Conservation (phyloP, 1,139 yeast genomes). For the Pichia sp. region DNA sequence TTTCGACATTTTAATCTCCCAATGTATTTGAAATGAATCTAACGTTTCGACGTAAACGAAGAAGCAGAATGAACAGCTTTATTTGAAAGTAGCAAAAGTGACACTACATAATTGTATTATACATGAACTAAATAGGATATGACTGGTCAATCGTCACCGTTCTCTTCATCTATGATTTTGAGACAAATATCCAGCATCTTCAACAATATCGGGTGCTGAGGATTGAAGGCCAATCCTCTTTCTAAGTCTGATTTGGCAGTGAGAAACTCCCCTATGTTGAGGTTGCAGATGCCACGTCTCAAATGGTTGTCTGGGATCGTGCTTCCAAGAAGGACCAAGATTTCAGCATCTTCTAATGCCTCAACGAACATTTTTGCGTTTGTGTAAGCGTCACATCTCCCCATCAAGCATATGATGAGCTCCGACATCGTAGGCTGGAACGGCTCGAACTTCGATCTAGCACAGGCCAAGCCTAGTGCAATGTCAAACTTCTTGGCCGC, state of each 20-base stretch:
- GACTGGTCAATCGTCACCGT: conserved; percentile 37
- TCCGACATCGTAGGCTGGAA: conserved; percentile 80
- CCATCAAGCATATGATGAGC: conserved; percentile 63
- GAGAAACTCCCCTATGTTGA: conserved; percentile 63
- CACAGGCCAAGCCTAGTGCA: conserved; percentile 74
- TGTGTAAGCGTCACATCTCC: conserved; percentile 80
- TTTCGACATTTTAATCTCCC: no score
- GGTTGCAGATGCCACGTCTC: conserved; percentile 74
- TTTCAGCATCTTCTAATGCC: conserved; percentile 79
- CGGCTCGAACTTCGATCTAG: conserved; percentile 83
- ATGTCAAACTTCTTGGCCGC: conserved; percentile 69
- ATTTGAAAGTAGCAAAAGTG: not conserved
- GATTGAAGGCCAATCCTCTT: conserved; percentile 68
- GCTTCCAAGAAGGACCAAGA: conserved; percentile 59
- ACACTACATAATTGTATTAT: not conserved
- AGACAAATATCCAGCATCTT: conserved; percentile 44
- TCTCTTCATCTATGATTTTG: conserved; percentile 48
- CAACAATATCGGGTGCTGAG: conserved; percentile 47
- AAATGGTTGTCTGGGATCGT: conserved; percentile 76
- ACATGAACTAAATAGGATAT: not conserved
- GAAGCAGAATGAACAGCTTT: not conserved
- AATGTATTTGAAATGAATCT: no score
- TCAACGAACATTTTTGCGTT: conserved; percentile 60
- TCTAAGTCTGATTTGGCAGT: conserved; percentile 75
- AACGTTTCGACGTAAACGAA: no score